A percentile compares a stretch with the other conserved stretches of the same genome.
Evolutionary conservation across 495 filamentous ascomycete genomes (phyloP).

Genomic region (Talaromyces stipitatus): DNA sequence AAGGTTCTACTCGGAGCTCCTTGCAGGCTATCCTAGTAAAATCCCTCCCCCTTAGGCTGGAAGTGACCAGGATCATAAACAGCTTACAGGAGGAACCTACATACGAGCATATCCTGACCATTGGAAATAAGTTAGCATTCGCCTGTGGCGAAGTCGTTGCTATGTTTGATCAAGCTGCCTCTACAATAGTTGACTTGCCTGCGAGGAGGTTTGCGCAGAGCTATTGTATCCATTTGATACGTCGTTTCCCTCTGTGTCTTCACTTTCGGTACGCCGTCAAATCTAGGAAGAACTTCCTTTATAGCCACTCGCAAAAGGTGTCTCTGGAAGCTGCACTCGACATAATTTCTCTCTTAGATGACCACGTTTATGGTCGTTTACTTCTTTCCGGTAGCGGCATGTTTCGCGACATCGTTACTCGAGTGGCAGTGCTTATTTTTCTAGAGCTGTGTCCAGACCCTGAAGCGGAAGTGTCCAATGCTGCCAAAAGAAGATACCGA

Average conservation of each 20-base stretch:
- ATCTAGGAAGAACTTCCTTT: constrained; percentile 35
- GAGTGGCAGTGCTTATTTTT: constrained; percentile 22
- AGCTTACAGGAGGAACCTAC: constrained; percentile 34
- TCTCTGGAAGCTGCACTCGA: constrained; percentile 34
- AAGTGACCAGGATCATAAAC: constrained; percentile 32
- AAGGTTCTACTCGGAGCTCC: constrained; percentile 29
- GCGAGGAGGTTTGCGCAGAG: constrained; percentile 14
- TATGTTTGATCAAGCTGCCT: constrained; percentile 7
- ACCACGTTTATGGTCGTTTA: constrained; percentile 30
- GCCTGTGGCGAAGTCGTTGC: constrained; percentile 22
- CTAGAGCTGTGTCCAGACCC: constrained; percentile 31
- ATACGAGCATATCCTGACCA: constrained; percentile 34
- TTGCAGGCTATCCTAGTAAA: constrained; percentile 37
- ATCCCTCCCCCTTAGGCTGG: constrained; percentile 35
- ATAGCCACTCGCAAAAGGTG: constrained; percentile 39
- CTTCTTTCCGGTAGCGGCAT: constrained; percentile 37
- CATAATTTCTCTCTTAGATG: constrained; percentile 32
- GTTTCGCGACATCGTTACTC: constrained; percentile 37
- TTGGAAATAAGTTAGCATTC: constrained; percentile 28
- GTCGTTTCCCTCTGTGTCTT: constrained; percentile 39
- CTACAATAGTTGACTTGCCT: not conserved
- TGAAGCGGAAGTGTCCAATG: constrained; percentile 12
- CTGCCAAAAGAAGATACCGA: constrained; percentile 18
- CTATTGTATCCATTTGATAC: constrained; percentile 29
- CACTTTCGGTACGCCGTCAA: constrained; percentile 39